Evolutionary conservation across 495 filamentous ascomycete genomes (phyloP), one percentile per base, ranked within the genome.

Genomic region (Penicillium subrubescens): DNA sequence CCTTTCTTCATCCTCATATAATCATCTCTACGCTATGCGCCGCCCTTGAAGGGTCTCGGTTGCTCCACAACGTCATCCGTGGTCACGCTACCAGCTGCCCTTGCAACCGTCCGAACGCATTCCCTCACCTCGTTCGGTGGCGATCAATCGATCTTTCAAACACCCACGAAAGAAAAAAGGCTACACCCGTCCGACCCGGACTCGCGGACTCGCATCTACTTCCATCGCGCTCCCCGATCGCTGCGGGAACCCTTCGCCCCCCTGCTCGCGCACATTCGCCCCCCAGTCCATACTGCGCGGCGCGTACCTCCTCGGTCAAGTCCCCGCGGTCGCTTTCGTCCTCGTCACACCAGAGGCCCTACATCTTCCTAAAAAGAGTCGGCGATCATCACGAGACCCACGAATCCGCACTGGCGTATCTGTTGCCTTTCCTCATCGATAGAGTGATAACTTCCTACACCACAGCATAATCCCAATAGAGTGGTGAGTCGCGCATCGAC

Each of bases 11-110:
- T 52, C 43, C 43, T 41, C 31, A 11, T 39, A 23, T 11, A 37
- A 15, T 25, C 55, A 33, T 23, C 57, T n/a, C 35, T 57, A 64
- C 68, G 77, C 67, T 71, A 81, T 81, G 78, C 73, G 72, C 68
- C 71, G 66, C 71, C 74, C 71, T 63, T 79, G 64, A 77, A 61
- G 72, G 68, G 68, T 71, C 65, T 62, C 64, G 69, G 72, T 73
- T 71, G 71, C 71, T 73, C 68, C 65, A 62, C 67, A 75, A 75
- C 74, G 73, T 80, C 73, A 77, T 75, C 67, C 66, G 59, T 68
- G 71, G 64, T 79, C 77, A 78, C 74, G 73, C 75, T 76, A 78
- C 72, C 69, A 72, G 59, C 53, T 61, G 41, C 70, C 41, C 67
- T 54, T 66, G n/a, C 57, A 70, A 64, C 61, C 57, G 29, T 55